phyloP scores from a whole-genome alignment of 495 filamentous ascomycete species.

The Aspergillus indologenus region DNA sequence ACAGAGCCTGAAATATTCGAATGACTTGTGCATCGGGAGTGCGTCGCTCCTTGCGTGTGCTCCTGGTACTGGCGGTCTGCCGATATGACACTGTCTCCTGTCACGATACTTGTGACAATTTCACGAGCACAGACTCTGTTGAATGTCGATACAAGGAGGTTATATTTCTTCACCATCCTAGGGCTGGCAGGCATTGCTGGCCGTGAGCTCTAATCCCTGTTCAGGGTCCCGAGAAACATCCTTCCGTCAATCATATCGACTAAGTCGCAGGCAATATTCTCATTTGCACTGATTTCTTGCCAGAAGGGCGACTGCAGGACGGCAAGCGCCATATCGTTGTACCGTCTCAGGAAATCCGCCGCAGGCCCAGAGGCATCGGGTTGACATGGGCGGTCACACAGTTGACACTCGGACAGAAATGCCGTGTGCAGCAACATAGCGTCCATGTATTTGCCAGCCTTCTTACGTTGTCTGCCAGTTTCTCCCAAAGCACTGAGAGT shows the following conservation, averaged over 20 bases:
- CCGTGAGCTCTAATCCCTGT: background rate
- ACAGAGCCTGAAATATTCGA: conserved; percentile 1
- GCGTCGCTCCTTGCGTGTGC: background rate
- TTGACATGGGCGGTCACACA: conserved; percentile 5
- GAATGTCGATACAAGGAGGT: background rate
- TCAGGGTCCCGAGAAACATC: conserved; percentile 40
- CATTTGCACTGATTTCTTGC: conserved; percentile 14
- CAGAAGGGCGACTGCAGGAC: conserved; percentile 14
- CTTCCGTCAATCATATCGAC: conserved; percentile 66
- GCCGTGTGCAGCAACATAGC: conserved; percentile 17
- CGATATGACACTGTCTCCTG: too few relatives aligned
- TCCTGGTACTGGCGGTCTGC: too few relatives aligned
- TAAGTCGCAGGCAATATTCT: conserved; percentile 41
- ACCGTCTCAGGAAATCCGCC: conserved; percentile 7
- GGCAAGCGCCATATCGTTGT: background rate
- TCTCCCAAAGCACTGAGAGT: conserved; percentile 3
- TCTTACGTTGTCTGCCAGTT: background rate
- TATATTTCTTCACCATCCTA: background rate
- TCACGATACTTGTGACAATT: background rate
- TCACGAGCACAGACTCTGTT: conserved; percentile 1
- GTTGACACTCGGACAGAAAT: conserved; percentile 15
- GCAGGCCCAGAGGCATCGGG: background rate
- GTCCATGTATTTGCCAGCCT: background rate
- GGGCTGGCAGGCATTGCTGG: background rate
- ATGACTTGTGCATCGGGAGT: background rate